phyloP scores from a whole-genome alignment of 257 asterid species.

The Ligustrum vulgare region DNA sequence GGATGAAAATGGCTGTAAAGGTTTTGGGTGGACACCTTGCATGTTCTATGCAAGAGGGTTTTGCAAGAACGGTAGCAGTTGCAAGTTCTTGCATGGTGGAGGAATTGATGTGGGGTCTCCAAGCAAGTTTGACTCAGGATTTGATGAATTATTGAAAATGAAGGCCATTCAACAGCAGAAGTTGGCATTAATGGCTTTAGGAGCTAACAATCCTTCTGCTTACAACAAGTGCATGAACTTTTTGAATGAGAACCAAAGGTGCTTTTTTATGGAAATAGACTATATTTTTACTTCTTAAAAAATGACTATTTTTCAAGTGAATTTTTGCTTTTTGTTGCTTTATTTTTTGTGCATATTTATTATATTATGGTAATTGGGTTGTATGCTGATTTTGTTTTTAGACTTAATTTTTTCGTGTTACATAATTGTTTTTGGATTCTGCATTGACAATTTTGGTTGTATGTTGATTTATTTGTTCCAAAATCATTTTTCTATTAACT shows the following conservation, averaged over 20 bases:
- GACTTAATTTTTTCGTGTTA: neutral
- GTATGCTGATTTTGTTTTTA: neutral
- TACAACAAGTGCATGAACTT: conserved; percentile 46
- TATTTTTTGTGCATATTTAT: neutral
- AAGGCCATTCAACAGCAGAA: conserved; percentile 74
- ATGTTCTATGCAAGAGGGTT: conserved; percentile 72
- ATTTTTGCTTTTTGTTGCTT: neutral
- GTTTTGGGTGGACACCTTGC: conserved; percentile 68
- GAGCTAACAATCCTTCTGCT: conserved; percentile 50
- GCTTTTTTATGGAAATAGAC: neutral
- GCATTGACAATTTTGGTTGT: neutral
- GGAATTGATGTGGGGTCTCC: conserved; percentile 55
- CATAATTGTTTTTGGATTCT: neutral
- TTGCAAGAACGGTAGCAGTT: conserved; percentile 69
- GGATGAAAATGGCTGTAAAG: conserved; percentile 42
- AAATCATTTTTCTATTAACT: neutral
- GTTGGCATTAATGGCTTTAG: conserved; percentile 40
- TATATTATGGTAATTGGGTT: neutral
- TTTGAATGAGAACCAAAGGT: conserved; percentile 64
- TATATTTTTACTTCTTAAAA: neutral
- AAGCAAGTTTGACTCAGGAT: conserved; percentile 36
- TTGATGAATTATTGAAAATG: conserved; percentile 68
- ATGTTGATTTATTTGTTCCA: neutral
- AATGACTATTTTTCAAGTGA: no score
- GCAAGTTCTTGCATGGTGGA: conserved; percentile 61